phyloP scores from a whole-genome alignment of 805 yeast genomes.

The Wickerhamiella domercqiae region DNA sequence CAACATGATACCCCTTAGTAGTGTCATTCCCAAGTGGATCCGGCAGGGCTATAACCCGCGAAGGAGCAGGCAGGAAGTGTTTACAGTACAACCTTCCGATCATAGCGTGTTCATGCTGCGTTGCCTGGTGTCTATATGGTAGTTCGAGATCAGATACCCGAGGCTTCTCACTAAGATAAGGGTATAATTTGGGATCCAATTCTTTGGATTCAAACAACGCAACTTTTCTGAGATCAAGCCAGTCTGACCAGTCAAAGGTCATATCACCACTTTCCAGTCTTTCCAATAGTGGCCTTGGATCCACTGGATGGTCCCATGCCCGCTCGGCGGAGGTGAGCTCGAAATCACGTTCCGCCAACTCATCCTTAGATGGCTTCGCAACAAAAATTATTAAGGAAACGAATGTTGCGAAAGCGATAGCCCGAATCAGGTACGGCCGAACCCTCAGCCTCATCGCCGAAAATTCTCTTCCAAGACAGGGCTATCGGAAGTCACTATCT shows the following conservation, averaged over 20 bases:
- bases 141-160: constrained; percentile 2
- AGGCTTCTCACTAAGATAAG: constrained; percentile 2
- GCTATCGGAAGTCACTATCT: too few relatives aligned
- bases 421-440: neutral
- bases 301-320: constrained; percentile 6
- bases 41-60: constrained; percentile 8
- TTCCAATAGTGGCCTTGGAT: constrained; percentile 5
- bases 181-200: constrained; percentile 10
- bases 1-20: constrained; percentile 5
- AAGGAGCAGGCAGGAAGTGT: constrained; percentile 9
- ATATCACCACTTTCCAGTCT: constrained; percentile 5
- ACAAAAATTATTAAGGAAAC: neutral
- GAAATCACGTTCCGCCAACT: neutral
- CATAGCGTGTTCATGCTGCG: constrained; percentile 14
- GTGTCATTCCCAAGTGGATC: constrained; percentile 2
- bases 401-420: neutral
- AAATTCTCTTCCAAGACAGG: too few relatives aligned
- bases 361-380: neutral
- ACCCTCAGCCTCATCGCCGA: too few relatives aligned
- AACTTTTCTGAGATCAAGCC: constrained; percentile 18
- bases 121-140: constrained; percentile 4
- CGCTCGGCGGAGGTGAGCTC: neutral
- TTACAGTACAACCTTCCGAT: constrained; percentile 12
- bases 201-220: constrained; percentile 6
- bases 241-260: constrained; percentile 19